Evolutionary conservation across 148 eudicot species (phyloP), one percentile per base, ranked within the genome.

Genomic region (Mesembryanthemum crystallinum): DNA sequence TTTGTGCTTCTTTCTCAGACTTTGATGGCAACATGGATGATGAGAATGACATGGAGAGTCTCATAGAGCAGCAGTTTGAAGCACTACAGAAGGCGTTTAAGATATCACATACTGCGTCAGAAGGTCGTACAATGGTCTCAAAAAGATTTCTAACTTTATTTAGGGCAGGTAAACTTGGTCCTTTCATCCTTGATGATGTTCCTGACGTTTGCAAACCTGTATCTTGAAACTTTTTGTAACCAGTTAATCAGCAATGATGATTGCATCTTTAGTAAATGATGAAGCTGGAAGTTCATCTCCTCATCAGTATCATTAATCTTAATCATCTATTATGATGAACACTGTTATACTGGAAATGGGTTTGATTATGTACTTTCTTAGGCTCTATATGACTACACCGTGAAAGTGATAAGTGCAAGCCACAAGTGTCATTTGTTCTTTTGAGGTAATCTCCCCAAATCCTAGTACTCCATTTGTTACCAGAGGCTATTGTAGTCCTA

Each of bases 141-240:
- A 95, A 95, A 84, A 89, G 83, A 82, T 89, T 95, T 77, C 85
- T 92, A 51, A 85, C 97, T 12, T 82, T 95, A 63, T 95, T 95
- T 86, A 89, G 98, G 72, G 81, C 84, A 7, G 98, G 98, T 76
- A 95, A 89, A 80, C 98, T 95, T 13, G 98, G 98, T 42, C 94
- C 90, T 55, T 92, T 92, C 81, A 95, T 92, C 75, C 98, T 95
- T 49, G 98, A 95, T 82, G 96, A 90, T 70, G 98, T 95, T 49
- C 98, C 98, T 51, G 80, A 80, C 49, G 13, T 62, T 30, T 37
- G 24, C 24, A 27, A 69, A 62, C 64, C 71, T 80, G 70, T 62
- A 52, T 75, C 65, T 62, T 76, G 51, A 71, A 76, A 72, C 42
- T 55, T 76, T n/a, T 13, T 71, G 67, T 64, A 43, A 80, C 32